These are phyloP conservation scores for Pythium catenulatum DNA, from an alignment of 352 stramenopile species.

Conservation along the genomic window DNA sequence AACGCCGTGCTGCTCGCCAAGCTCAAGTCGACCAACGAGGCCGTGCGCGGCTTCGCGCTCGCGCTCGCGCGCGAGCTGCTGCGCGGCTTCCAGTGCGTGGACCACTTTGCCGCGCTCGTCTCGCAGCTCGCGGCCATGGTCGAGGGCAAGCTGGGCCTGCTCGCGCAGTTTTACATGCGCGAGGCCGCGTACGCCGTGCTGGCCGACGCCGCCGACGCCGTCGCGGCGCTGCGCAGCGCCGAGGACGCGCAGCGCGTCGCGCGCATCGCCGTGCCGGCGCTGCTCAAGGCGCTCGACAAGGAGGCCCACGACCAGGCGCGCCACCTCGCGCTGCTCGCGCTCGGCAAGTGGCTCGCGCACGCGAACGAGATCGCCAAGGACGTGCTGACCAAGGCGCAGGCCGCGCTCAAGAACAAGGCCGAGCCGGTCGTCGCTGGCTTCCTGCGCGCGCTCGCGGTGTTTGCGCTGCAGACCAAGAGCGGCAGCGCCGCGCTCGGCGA, in stretches of 20 bases:
- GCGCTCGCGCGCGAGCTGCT: constrained; percentile 74
- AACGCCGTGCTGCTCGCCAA: constrained; percentile 82
- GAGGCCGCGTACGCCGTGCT: constrained; percentile 86
- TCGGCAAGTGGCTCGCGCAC: constrained; percentile 87
- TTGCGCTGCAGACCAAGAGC: constrained; percentile 66
- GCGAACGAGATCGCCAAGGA: constrained; percentile 73
- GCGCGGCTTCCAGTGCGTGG: constrained; percentile 70
- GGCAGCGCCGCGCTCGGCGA: constrained; percentile 42
- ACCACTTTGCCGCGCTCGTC: constrained; percentile 79
- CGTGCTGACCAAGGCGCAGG: constrained; percentile 68
- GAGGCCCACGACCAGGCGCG: constrained; percentile 92
- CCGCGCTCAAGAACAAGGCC: constrained; percentile 84
- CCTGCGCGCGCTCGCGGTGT: constrained; percentile 75
- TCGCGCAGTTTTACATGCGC: constrained; percentile 94
- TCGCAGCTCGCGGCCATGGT: constrained; percentile 76
- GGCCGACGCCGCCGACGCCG: constrained; percentile 72
- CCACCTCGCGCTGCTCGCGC: constrained; percentile 79
- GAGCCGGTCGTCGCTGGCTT: constrained; percentile 84
- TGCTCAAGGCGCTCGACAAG: constrained; percentile 88
- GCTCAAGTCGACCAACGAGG: constrained; percentile 89
- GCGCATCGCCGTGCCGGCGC: constrained; percentile 66
- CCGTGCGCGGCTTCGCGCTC: constrained; percentile 80
- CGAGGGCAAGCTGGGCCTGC: constrained; percentile 88
- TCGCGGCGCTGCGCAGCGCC: constrained; percentile 29
- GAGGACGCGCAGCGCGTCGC: constrained; percentile 75